A percentile compares a stretch with the other conserved stretches of the same genome.
Evolutionary conservation across 306 rosid species (phyloP).

Genomic region (Gastrolobium villosum): DNA sequence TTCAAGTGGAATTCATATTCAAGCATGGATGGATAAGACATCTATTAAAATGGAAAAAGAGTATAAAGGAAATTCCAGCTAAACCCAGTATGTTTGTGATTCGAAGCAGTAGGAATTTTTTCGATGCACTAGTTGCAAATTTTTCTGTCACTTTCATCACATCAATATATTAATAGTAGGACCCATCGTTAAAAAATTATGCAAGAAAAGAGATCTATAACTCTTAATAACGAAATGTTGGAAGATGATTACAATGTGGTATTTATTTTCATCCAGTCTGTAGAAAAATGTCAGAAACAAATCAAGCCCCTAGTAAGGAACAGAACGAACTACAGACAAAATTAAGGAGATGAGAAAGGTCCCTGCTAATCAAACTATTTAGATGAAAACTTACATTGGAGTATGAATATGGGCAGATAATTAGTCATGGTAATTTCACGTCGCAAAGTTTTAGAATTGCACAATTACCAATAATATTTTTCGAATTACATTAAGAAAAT

Average conservation of each 20-base stretch:
- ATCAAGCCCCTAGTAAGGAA: slow-evolving; percentile 17
- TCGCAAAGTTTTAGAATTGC: slow-evolving; percentile 10
- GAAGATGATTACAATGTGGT: slow-evolving; percentile 24
- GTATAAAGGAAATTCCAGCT: slow-evolving; percentile 33
- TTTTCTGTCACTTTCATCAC: slow-evolving; percentile 32
- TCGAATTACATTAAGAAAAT: background rate
- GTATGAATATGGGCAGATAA: background rate
- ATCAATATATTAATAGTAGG: slow-evolving; percentile 29
- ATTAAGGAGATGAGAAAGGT: background rate
- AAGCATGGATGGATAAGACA: slow-evolving; percentile 42
- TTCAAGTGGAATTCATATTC: slow-evolving; percentile 51
- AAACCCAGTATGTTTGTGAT: slow-evolving; percentile 22
- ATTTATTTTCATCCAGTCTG: slow-evolving; percentile 28
- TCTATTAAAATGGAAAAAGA: slow-evolving; percentile 22
- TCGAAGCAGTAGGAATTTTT: slow-evolving; percentile 26
- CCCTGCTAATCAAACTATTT: background rate
- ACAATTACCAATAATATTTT: background rate
- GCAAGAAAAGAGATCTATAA: background rate
- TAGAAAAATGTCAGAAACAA: slow-evolving; percentile 30
- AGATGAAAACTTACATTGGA: slow-evolving; percentile 24
- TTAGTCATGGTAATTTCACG: slow-evolving; percentile 16
- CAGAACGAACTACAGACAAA: slow-evolving; percentile 17
- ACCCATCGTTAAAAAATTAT: background rate
- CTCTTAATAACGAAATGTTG: slow-evolving; percentile 26
- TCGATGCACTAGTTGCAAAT: slow-evolving; percentile 14